Evolutionary conservation across 345 rosid species (phyloP).

Genomic region (Barbarea vulgaris): DNA sequence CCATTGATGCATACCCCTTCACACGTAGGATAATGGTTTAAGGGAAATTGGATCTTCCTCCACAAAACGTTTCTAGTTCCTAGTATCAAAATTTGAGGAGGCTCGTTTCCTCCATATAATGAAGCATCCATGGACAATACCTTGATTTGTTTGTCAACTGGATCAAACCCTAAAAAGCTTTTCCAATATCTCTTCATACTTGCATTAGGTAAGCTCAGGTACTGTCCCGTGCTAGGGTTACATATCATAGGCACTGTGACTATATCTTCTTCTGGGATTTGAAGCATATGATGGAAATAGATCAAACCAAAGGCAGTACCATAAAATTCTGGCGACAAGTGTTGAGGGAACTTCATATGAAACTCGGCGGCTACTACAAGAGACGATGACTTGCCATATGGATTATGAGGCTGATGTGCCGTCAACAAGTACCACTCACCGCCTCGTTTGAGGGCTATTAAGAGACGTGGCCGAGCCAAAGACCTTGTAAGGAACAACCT

Average conservation of each 20-base stretch:
- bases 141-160: neutral
- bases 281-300: neutral
- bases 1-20: neutral
- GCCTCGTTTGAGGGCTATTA: neutral
- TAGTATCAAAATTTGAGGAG: neutral
- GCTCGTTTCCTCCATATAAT: neutral
- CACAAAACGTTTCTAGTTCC: neutral
- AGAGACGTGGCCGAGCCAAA: neutral
- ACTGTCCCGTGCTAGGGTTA: neutral
- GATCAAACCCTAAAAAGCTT: neutral
- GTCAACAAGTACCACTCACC: neutral
- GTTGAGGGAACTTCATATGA: neutral
- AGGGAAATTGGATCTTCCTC: neutral
- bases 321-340: neutral
- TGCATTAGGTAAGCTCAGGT: neutral
- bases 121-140: neutral
- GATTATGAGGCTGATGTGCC: neutral
- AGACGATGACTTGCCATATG: neutral
- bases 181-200: neutral
- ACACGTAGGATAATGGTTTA: neutral
- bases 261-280: neutral
- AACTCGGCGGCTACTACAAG: neutral
- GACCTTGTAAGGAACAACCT: neutral
- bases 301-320: neutral
- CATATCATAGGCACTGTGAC: neutral